These are phyloP conservation scores for Usnea hakonensis DNA, from an alignment of 495 filamentous ascomycete genomes.

Conservation along the genomic window DNA sequence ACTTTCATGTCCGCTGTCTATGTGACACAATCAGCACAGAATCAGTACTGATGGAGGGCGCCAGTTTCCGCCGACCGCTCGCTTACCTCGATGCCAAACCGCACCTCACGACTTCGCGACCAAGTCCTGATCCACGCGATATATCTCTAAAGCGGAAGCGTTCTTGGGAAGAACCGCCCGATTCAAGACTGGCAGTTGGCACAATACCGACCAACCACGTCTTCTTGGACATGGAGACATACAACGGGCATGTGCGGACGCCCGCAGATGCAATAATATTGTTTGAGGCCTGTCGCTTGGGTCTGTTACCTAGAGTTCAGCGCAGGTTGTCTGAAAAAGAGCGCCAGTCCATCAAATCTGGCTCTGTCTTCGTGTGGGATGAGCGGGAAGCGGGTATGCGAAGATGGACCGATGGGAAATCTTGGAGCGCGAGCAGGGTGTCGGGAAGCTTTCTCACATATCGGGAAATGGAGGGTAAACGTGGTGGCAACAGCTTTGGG, in stretches of 20 bases:
- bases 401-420: slow-evolving; percentile 97
- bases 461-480: slow-evolving; percentile 97
- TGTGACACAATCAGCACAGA: not conserved
- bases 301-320: slow-evolving; percentile 85
- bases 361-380: slow-evolving; percentile 98
- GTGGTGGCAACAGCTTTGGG: slow-evolving; percentile 55
- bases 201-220: slow-evolving; percentile 5
- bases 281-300: slow-evolving; percentile 91
- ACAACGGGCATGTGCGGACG: slow-evolving; percentile 84
- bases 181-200: slow-evolving; percentile 1
- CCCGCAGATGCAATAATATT: slow-evolving; percentile 93
- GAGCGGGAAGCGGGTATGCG: slow-evolving; percentile 97
- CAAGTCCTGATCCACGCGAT: not conserved
- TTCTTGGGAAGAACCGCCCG: not conserved
- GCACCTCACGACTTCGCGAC: not conserved
- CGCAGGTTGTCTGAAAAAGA: slow-evolving; percentile 93
- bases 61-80: slow-evolving; percentile 14
- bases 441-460: slow-evolving; percentile 98
- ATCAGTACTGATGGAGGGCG: slow-evolving; percentile 13
- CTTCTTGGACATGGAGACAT: slow-evolving; percentile 73
- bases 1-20: not conserved
- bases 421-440: slow-evolving; percentile 95
- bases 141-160: not conserved
- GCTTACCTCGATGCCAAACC: slow-evolving; percentile 8
- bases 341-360: slow-evolving; percentile 84